These are phyloP conservation scores for Podaxis rugospora DNA, from an alignment of 768 basidiomycete genomes.

Conservation along the genomic window DNA sequence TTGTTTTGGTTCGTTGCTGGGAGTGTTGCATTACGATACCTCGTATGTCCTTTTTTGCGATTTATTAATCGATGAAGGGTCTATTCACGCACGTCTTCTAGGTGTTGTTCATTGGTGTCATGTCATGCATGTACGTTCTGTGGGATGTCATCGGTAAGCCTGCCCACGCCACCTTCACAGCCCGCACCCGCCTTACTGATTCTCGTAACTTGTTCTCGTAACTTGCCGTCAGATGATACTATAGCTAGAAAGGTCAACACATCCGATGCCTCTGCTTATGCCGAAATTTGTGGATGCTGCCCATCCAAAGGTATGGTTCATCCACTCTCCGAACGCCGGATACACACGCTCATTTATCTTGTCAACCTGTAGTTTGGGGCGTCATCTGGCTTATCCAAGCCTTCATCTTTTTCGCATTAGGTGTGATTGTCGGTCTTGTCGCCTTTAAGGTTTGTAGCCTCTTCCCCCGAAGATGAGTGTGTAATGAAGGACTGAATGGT, in stretches of 20 bases:
- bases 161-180: background rate
- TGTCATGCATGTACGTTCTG: constrained; percentile 83
- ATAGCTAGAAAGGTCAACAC: constrained; percentile 78
- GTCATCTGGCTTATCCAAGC: constrained; percentile 82
- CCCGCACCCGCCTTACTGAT: background rate
- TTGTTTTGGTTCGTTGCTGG: constrained; percentile 82
- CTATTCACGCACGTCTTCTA: constrained; percentile 19
- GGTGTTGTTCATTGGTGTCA: constrained; percentile 80
- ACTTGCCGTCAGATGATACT: constrained; percentile 60
- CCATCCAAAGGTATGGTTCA: constrained; percentile 63
- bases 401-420: constrained; percentile 68
- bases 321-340: background rate
- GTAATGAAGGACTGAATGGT: background rate
- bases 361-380: constrained; percentile 64
- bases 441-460: constrained; percentile 70
- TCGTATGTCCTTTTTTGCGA: constrained; percentile 39
- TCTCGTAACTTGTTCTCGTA: background rate
- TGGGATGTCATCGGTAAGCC: constrained; percentile 82
- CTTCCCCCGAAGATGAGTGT: constrained; percentile 38
- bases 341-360: background rate
- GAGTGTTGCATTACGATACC: constrained; percentile 70
- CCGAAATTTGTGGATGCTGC: constrained; percentile 80
- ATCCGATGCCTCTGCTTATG: constrained; percentile 86
- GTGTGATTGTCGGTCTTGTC: constrained; percentile 72
- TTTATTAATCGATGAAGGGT: background rate